These are phyloP conservation scores for Isochrysis galbana DNA, from an alignment of 78 protist species.

Conservation along the genomic window DNA sequence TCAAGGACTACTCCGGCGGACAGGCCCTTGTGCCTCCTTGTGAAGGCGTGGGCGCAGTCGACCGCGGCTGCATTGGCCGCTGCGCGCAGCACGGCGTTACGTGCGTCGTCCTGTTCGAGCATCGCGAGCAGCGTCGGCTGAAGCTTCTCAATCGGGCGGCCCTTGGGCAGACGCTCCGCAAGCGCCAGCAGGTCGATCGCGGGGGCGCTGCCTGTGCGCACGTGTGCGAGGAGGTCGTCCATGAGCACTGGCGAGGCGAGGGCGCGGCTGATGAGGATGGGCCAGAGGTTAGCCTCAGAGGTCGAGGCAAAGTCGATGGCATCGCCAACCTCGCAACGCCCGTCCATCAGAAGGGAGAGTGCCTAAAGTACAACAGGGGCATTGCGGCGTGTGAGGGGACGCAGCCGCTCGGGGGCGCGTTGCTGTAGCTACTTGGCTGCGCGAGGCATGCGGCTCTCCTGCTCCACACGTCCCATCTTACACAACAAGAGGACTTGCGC, in stretches of 20 bases:
- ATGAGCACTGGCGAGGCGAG: background rate
- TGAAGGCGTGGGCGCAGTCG: too few species aligned
- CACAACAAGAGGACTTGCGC: conserved; percentile 12
- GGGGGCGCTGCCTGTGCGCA: background rate
- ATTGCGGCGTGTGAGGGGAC: too few species aligned
- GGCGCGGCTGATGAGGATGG: background rate
- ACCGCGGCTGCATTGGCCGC: too few species aligned
- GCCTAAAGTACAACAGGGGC: too few species aligned
- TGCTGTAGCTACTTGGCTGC: too few species aligned
- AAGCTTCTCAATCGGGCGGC: background rate
- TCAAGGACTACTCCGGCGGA: too few species aligned
- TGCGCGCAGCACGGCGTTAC: background rate
- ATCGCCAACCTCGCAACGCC: background rate
- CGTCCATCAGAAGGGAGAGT: background rate
- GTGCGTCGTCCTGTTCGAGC: background rate
- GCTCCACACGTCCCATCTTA: background rate
- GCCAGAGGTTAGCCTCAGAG: conserved; percentile 16
- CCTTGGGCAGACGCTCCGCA: background rate
- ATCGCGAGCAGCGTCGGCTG: background rate
- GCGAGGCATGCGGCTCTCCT: background rate
- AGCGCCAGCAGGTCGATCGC: background rate
- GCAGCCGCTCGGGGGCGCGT: too few species aligned
- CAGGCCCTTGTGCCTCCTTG: too few species aligned
- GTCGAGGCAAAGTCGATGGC: background rate
- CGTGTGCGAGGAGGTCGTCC: background rate